A percentile compares a stretch with the other conserved stretches of the same genome.
These are phyloP conservation scores for Pulveroboletus frians DNA, from an alignment of 768 basidiomycete genomes.

Conservation along the genomic window DNA sequence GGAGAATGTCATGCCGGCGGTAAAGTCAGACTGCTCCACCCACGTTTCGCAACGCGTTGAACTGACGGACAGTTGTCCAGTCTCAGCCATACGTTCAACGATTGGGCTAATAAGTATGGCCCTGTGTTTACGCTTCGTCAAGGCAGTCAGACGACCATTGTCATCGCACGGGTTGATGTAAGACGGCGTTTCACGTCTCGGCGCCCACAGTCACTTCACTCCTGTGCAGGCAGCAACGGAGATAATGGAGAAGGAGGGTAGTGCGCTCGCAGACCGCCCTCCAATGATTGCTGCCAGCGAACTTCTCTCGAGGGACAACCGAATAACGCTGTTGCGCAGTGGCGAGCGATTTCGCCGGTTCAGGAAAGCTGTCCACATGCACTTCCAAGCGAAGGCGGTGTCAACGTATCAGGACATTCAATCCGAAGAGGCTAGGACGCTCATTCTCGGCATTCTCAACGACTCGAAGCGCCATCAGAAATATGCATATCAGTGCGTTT, in stretches of 20 bases:
- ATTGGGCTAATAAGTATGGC: conserved; percentile 54
- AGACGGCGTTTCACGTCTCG: not conserved
- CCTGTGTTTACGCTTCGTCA: conserved; percentile 52
- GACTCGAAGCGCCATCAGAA: conserved; percentile 33
- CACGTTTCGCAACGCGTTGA: not conserved
- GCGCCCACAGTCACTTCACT: not conserved
- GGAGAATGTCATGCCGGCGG: conserved; percentile 1
- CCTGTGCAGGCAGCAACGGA: conserved; percentile 44
- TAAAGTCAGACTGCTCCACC: conserved; percentile 5
- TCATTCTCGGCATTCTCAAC: conserved; percentile 29
- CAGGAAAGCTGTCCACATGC: conserved; percentile 48
- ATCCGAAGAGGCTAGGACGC: conserved; percentile 27
- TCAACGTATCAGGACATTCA: conserved; percentile 41
- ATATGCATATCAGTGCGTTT: conserved; percentile 44
- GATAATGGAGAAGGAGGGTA: conserved; percentile 59
- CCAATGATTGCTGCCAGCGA: conserved; percentile 48
- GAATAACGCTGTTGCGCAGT: conserved; percentile 42
- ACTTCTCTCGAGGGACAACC: conserved; percentile 50
- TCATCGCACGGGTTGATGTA: conserved; percentile 20
- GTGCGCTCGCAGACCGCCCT: conserved; percentile 46
- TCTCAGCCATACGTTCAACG: conserved; percentile 34
- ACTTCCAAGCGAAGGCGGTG: conserved; percentile 47
- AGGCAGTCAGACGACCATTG: conserved; percentile 29
- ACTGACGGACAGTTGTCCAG: conserved; percentile 2
- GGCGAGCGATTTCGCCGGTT: conserved; percentile 54